Evolutionary conservation across 2,329 filamentous ascomycete genomes (phyloP).

Genomic region (Cladosporium oxysporum): DNA sequence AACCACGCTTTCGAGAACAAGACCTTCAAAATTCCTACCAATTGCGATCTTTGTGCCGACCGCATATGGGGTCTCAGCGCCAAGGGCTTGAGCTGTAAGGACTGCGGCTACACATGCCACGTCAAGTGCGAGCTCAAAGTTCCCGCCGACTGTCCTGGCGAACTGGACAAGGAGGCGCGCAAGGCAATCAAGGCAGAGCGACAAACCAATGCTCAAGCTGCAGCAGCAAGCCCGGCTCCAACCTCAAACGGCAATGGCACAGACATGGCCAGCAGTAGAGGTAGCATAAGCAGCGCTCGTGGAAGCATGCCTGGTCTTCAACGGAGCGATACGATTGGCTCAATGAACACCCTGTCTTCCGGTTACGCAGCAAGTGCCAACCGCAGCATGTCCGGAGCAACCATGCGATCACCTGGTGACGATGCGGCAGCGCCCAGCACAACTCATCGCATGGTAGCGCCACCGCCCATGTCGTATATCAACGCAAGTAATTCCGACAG

Average conservation of each 20-base stretch:
- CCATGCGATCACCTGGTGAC: slow-evolving; percentile 52
- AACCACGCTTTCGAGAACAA: slow-evolving; percentile 99
- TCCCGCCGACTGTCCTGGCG: slow-evolving; percentile 90
- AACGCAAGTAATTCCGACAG: slow-evolving; percentile 55
- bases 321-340: slow-evolving; percentile 86
- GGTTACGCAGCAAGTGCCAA: slow-evolving; percentile 80
- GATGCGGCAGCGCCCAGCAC: slow-evolving; percentile 20
- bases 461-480: slow-evolving; percentile 79
- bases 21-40: slow-evolving; percentile 98
- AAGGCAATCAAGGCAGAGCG: slow-evolving; percentile 89
- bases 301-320: slow-evolving; percentile 68
- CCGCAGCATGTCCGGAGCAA: slow-evolving; percentile 68
- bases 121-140: slow-evolving; percentile 99
- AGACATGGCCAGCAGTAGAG: slow-evolving; percentile 31
- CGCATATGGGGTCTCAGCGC: slow-evolving; percentile 96
- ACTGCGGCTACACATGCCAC: slow-evolving; percentile 97
- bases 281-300: slow-evolving; percentile 38
- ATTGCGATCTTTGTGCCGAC: slow-evolving; percentile 95
- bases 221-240: slow-evolving; percentile 28
- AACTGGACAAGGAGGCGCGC: slow-evolving; percentile 89
- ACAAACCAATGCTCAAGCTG: slow-evolving; percentile 72
- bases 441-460: slow-evolving; percentile 74
- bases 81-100: slow-evolving; percentile 93
- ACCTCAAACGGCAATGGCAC: slow-evolving; percentile 31
- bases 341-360: slow-evolving; percentile 71